These are phyloP conservation scores for Lentinula guzmanii DNA, from an alignment of 768 basidiomycete species.

Conservation along the genomic window DNA sequence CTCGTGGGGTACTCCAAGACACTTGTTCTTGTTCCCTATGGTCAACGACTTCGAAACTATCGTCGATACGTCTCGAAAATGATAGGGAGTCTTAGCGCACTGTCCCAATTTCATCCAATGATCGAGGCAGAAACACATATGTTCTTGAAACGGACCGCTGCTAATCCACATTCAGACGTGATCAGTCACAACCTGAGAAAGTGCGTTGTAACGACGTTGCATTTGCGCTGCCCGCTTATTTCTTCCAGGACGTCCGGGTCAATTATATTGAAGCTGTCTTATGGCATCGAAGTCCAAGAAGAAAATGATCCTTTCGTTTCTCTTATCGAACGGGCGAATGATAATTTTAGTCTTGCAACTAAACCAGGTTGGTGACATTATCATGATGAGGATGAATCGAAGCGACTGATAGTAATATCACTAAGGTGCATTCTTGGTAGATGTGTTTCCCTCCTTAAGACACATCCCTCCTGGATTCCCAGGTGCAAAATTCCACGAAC, in stretches of 20 bases:
- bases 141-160: slow-evolving; percentile 31
- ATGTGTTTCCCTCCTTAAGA: slow-evolving; percentile 35
- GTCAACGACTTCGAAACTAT: slow-evolving; percentile 34
- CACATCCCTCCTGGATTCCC: slow-evolving; percentile 53
- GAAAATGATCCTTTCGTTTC: slow-evolving; percentile 42
- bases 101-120: slow-evolving; percentile 25
- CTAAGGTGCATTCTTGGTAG: slow-evolving; percentile 31
- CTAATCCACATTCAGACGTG: slow-evolving; percentile 17
- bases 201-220: slow-evolving; percentile 18
- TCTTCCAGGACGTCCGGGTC: slow-evolving; percentile 39
- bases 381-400: background rate
- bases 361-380: slow-evolving; percentile 33
- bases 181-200: slow-evolving; percentile 33
- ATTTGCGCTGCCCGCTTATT: background rate
- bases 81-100: slow-evolving; percentile 27
- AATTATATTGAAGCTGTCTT: slow-evolving; percentile 48
- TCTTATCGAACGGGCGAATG: slow-evolving; percentile 45
- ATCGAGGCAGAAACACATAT: slow-evolving; percentile 27
- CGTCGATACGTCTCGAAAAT: slow-evolving; percentile 37
- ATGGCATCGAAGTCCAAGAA: slow-evolving; percentile 52
- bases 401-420: background rate
- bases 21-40: slow-evolving; percentile 39
- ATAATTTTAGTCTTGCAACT: slow-evolving; percentile 44
- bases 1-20: slow-evolving; percentile 42
- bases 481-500: slow-evolving; percentile 45